These are phyloP conservation scores for Phaeoacremonium minimum DNA, from an alignment of 2,329 filamentous ascomycete species.

Conservation along the genomic window DNA sequence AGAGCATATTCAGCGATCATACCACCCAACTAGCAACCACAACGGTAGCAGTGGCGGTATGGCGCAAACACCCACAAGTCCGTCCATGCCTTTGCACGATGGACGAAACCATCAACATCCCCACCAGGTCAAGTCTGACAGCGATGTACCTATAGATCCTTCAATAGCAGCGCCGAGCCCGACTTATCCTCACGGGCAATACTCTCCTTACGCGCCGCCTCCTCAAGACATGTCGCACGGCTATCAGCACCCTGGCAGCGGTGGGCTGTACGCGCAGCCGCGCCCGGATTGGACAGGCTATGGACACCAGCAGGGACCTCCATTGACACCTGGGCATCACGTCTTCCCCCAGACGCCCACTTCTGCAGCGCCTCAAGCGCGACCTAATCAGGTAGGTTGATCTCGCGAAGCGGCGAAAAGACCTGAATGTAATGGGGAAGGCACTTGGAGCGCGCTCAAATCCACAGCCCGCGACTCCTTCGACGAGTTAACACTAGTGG, in stretches of 20 bases:
- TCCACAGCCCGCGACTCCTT: too few species aligned
- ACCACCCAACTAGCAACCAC: conserved; percentile 72
- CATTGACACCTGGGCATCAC: conserved; percentile 46
- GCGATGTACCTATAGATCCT: conserved; percentile 97
- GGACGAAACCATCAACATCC: conserved; percentile 67
- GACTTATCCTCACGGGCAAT: conserved; percentile 77
- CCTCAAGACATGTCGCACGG: conserved; percentile 82
- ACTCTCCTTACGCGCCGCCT: conserved; percentile 80
- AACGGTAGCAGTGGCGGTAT: conserved; percentile 78
- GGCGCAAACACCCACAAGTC: conserved; percentile 96
- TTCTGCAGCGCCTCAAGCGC: conserved; percentile 48
- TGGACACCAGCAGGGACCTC: conserved; percentile 44
- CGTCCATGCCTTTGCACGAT: conserved; percentile 87
- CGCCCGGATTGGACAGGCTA: conserved; percentile 75
- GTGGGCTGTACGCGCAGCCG: conserved; percentile 62
- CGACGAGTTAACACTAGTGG: too few species aligned
- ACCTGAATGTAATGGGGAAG: too few species aligned
- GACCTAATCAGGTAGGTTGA: conserved; percentile 57
- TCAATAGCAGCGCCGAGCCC: conserved; percentile 92
- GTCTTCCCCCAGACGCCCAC: conserved; percentile 54
- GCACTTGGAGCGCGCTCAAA: too few species aligned
- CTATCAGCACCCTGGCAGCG: conserved; percentile 57
- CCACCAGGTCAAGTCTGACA: conserved; percentile 85
- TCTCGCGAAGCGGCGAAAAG: too few species aligned
- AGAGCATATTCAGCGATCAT: conserved; percentile 81